A percentile compares a stretch with the other conserved stretches of the same genome.
phyloP scores from a whole-genome alignment of 495 filamentous ascomycete species.

The Xylaria palmicola region DNA sequence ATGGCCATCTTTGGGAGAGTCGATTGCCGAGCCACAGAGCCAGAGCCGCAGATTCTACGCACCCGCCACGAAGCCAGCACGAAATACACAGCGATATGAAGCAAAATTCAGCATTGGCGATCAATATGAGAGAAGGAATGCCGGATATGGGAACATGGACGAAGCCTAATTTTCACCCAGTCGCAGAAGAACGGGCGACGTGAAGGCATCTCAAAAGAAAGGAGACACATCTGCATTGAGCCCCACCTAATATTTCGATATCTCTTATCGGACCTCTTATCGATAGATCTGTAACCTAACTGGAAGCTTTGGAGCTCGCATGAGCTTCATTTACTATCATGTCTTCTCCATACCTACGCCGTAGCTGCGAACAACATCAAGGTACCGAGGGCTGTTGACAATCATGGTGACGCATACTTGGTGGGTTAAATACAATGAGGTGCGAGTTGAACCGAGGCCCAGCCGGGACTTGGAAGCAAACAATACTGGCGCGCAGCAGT shows the following conservation, averaged over 20 bases:
- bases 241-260: slow-evolving; percentile 2
- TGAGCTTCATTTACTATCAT: too few species aligned
- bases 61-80: background rate
- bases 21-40: background rate
- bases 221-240: slow-evolving; percentile 8
- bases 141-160: background rate
- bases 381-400: too few species aligned
- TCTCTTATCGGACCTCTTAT: slow-evolving; percentile 9
- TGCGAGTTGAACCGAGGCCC: background rate
- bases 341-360: too few species aligned
- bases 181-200: background rate
- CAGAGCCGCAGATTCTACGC: background rate
- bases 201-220: background rate
- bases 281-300: background rate
- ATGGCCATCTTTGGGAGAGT: background rate
- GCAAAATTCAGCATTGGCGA: background rate
- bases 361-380: too few species aligned
- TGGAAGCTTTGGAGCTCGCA: background rate
- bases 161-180: background rate
- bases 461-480: background rate
- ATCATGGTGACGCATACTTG: too few species aligned
- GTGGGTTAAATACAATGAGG: background rate
- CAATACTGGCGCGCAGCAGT: too few species aligned
- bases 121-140: background rate
- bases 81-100: background rate